phyloP scores from a whole-genome alignment of 2,329 filamentous ascomycete species.

The Cladosporium cucumerinum region DNA sequence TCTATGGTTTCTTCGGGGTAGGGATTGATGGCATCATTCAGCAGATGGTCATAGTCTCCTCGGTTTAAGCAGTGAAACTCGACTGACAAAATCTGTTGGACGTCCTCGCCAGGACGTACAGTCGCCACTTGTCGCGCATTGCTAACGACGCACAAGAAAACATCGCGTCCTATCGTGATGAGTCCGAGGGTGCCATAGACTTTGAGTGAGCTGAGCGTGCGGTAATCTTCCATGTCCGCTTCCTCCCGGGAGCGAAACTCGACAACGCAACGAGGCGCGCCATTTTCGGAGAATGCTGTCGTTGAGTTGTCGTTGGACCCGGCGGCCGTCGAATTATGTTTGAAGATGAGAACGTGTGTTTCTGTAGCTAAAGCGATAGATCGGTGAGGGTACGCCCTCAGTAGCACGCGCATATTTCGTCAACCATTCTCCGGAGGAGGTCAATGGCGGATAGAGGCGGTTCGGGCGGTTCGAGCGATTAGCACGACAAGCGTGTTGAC shows the following conservation, averaged over 20 bases:
- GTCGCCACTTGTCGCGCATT: conserved; percentile 74
- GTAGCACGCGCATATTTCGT: conserved; percentile 53
- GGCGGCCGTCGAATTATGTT: conserved; percentile 66
- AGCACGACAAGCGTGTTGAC: neutral
- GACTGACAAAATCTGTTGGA: conserved; percentile 80
- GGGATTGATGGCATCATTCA: conserved; percentile 56
- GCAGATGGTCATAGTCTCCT: conserved; percentile 76
- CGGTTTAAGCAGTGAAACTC: conserved; percentile 91
- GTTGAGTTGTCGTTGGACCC: conserved; percentile 57
- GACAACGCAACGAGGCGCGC: conserved; percentile 71
- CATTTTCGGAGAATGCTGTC: conserved; percentile 35
- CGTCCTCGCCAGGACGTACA: conserved; percentile 80
- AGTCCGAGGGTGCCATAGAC: conserved; percentile 85
- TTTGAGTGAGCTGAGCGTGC: conserved; percentile 67
- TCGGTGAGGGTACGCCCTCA: conserved; percentile 82
- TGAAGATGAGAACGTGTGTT: conserved; percentile 78
- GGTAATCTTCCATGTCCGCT: conserved; percentile 71
- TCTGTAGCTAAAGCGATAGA: conserved; percentile 81
- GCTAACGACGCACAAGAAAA: conserved; percentile 88
- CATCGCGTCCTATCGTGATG: conserved; percentile 76
- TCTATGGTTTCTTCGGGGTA: conserved; percentile 53
- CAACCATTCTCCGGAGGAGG: conserved; percentile 5
- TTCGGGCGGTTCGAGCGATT: neutral
- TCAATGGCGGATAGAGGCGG: neutral
- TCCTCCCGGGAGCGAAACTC: conserved; percentile 69